Conservation (phyloP, 495 filamentous ascomycete species). For the Glonium stellatum region DNA sequence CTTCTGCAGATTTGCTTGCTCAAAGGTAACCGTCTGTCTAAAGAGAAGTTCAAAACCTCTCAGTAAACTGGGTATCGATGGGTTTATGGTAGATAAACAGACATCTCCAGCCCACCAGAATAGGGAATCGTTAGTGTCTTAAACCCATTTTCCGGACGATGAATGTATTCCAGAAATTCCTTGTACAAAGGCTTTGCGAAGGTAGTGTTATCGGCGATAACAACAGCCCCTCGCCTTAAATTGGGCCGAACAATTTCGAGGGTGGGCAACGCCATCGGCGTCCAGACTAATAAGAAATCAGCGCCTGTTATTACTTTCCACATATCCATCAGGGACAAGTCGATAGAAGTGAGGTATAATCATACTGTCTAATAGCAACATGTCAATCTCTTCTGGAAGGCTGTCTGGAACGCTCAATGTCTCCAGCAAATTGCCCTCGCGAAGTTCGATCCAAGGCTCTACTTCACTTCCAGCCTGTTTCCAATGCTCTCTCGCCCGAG, state of each 20-base stretch:
- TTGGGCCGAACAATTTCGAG: conserved; percentile 43
- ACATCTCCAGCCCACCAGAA: conserved; percentile 11
- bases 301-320: no score
- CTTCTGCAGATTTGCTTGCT: no score
- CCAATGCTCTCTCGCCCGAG: conserved; percentile 44
- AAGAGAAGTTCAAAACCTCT: no score
- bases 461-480: conserved; percentile 40
- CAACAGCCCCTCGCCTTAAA: conserved; percentile 42
- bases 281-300: conserved; percentile 43
- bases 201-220: conserved; percentile 47
- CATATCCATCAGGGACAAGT: no score
- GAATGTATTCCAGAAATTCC: conserved; percentile 29
- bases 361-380: conserved; percentile 52
- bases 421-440: conserved; percentile 49
- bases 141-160: conserved; percentile 7
- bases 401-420: conserved; percentile 37
- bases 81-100: background rate
- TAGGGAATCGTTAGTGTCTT: conserved; percentile 10
- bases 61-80: no score
- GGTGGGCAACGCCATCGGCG: conserved; percentile 45
- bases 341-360: conserved; percentile 7
- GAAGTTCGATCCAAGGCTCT: conserved; percentile 43
- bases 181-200: conserved; percentile 34
- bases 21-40: no score
- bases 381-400: conserved; percentile 39